Conservation (phyloP, 345 rosid species). For the Lepidium aucheri region DNA sequence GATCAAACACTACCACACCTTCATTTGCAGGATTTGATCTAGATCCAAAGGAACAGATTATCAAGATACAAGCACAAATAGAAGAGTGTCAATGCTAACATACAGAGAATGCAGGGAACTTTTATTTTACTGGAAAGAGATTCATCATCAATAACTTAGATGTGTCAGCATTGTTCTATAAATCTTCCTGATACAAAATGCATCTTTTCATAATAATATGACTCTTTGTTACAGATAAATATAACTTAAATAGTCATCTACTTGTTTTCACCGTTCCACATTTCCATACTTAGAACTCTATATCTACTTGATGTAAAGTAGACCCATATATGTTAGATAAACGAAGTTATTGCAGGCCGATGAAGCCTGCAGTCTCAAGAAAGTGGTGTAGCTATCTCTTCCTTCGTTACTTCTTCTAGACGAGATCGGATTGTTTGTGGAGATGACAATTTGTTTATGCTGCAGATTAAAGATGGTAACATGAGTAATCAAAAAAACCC, state of each 20-base stretch:
- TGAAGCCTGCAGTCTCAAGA: background rate
- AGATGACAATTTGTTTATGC: slow-evolving; percentile 51
- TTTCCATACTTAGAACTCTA: background rate
- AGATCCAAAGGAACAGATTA: too few species aligned
- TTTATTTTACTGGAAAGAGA: background rate
- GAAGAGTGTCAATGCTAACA: too few species aligned
- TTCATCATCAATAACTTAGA: background rate
- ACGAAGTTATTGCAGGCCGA: background rate
- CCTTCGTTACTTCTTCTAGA: slow-evolving; percentile 46
- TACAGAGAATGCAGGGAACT: background rate
- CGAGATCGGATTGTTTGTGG: slow-evolving; percentile 32
- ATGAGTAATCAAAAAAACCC: background rate
- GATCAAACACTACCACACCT: too few species aligned
- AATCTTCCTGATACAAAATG: background rate
- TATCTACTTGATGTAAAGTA: background rate
- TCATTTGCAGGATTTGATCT: too few species aligned
- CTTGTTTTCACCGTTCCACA: background rate
- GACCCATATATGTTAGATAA: background rate
- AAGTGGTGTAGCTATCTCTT: background rate
- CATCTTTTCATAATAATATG: background rate
- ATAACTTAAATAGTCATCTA: background rate
- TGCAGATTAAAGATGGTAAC: slow-evolving; percentile 22
- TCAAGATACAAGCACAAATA: too few species aligned
- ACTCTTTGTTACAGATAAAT: background rate
- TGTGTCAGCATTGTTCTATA: background rate